Conservation (phyloP, 176 grass and related monocot species). For the Areca catechu region DNA sequence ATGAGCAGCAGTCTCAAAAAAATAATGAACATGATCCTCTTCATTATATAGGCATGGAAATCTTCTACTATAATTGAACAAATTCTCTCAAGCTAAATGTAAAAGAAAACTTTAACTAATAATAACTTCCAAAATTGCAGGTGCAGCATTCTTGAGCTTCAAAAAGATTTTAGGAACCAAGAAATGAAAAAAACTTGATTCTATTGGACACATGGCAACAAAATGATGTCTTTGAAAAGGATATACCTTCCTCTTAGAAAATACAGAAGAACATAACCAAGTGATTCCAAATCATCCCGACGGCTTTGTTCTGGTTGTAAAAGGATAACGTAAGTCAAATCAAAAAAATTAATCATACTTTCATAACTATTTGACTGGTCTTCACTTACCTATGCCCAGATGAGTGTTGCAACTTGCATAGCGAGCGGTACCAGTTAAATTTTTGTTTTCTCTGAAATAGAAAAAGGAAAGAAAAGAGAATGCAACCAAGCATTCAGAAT, state of each 20-base stretch:
- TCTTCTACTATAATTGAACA: no score
- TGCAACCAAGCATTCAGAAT: slow-evolving; percentile 1
- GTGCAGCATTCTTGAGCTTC: no score
- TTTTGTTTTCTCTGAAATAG: slow-evolving; percentile 59
- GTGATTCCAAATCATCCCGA: slow-evolving; percentile 18
- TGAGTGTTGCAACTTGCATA: slow-evolving; percentile 70
- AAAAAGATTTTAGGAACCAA: no score
- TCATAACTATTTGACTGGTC: background rate
- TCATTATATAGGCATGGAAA: no score
- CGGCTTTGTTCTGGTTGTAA: slow-evolving; percentile 17
- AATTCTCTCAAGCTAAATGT: no score
- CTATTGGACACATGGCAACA: background rate
- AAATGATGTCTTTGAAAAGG: slow-evolving; percentile 8
- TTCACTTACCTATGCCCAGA: slow-evolving; percentile 54
- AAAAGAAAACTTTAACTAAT: no score
- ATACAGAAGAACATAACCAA: slow-evolving; percentile 20
- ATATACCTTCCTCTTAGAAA: slow-evolving; percentile 18
- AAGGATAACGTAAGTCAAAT: background rate
- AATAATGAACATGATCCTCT: background rate
- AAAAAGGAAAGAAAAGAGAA: background rate
- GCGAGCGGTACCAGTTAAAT: slow-evolving; percentile 60
- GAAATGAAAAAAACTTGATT: no score
- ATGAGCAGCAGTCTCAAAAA: background rate
- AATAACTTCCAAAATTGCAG: no score
- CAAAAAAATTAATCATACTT: background rate